phyloP scores from a whole-genome alignment of 805 yeast species.

The Candida odintsovae region DNA sequence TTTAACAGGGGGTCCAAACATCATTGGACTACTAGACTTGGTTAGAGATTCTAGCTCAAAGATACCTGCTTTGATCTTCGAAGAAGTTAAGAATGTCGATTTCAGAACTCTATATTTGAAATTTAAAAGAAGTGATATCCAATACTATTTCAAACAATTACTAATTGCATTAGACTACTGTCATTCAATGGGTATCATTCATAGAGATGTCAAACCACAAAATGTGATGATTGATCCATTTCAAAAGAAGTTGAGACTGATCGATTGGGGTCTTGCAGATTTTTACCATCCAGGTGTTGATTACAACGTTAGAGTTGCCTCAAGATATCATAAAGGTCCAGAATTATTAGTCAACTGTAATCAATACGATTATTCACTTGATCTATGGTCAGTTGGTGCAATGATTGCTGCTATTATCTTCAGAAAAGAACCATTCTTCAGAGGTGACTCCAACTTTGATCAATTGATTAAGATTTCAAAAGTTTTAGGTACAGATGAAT shows the following conservation, averaged over 20 bases:
- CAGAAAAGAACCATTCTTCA: slow-evolving; percentile 87
- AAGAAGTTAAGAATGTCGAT: slow-evolving; percentile 76
- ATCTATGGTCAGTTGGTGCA: slow-evolving; percentile 92
- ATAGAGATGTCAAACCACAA: slow-evolving; percentile 93
- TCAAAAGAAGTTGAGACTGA: slow-evolving; percentile 62
- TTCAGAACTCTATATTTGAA: slow-evolving; percentile 77
- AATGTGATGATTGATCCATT: slow-evolving; percentile 91
- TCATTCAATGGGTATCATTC: slow-evolving; percentile 95
- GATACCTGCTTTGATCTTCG: slow-evolving; percentile 86
- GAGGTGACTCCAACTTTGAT: slow-evolving; percentile 86
- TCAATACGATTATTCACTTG: slow-evolving; percentile 86
- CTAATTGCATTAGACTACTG: slow-evolving; percentile 82
- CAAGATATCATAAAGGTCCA: slow-evolving; percentile 91
- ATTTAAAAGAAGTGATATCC: slow-evolving; percentile 68
- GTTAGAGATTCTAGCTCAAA: slow-evolving; percentile 75
- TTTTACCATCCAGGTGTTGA: slow-evolving; percentile 87
- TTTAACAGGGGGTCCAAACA: slow-evolving; percentile 78
- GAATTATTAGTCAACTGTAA: slow-evolving; percentile 81
- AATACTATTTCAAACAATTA: slow-evolving; percentile 76
- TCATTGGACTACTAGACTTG: slow-evolving; percentile 70
- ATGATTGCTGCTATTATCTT: slow-evolving; percentile 88
- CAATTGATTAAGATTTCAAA: slow-evolving; percentile 86
- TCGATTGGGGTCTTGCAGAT: slow-evolving; percentile 96
- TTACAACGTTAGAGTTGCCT: slow-evolving; percentile 90
- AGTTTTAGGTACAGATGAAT: slow-evolving; percentile 80